Evolutionary conservation across 2,329 filamentous ascomycete genomes (phyloP).

Genomic region (Aspergillus eucalypticola): DNA sequence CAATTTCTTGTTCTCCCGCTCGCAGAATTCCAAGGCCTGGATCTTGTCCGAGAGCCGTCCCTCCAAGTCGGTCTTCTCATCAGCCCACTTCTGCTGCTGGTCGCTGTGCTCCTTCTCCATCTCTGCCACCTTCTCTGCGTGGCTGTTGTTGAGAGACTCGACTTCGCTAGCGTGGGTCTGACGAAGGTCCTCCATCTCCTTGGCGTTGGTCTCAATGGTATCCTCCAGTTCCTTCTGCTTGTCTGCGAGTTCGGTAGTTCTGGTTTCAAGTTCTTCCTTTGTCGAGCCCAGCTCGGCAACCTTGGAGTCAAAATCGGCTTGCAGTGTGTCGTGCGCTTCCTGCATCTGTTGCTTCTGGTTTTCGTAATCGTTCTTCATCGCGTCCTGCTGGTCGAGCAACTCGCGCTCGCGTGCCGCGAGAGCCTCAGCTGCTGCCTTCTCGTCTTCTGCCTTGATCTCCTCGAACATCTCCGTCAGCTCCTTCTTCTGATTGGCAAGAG

Average conservation of each 20-base stretch:
- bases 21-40: constrained; percentile 43
- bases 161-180: constrained; percentile 28
- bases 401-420: constrained; percentile 45
- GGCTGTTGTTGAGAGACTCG: constrained; percentile 26
- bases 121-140: constrained; percentile 28
- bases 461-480: constrained; percentile 51
- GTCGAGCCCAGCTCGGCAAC: constrained; percentile 35
- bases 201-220: constrained; percentile 28
- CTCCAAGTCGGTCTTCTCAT: constrained; percentile 34
- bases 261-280: constrained; percentile 24
- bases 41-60: constrained; percentile 44
- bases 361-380: constrained; percentile 38
- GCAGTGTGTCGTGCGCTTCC: constrained; percentile 37
- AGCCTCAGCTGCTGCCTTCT: constrained; percentile 39
- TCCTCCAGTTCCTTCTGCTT: constrained; percentile 36
- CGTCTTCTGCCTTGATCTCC: constrained; percentile 47
- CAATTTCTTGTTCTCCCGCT: constrained; percentile 46
- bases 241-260: constrained; percentile 15
- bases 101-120: constrained; percentile 31
- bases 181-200: constrained; percentile 28
- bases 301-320: constrained; percentile 39
- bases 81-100: constrained; percentile 37
- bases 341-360: constrained; percentile 42
- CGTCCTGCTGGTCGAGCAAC: constrained; percentile 42
- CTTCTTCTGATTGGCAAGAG: constrained; percentile 46